These are phyloP conservation scores for Malus hybrid DNA, from an alignment of 331 rosid genomes.

Conservation along the genomic window DNA sequence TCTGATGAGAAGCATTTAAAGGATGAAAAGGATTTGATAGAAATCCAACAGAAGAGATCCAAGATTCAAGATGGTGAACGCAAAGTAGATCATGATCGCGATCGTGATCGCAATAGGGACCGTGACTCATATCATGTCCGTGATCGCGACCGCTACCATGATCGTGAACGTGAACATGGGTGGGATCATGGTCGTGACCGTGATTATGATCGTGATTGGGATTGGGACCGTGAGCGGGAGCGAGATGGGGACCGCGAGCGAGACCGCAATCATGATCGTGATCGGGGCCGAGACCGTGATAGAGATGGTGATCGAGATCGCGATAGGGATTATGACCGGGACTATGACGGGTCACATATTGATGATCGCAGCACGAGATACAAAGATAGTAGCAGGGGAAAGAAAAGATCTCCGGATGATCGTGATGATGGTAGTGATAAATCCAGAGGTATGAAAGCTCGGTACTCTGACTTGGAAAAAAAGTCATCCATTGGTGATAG, in stretches of 20 bases:
- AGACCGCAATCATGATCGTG: slow-evolving; percentile 44
- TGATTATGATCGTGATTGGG: slow-evolving; percentile 45
- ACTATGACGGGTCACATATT: slow-evolving; percentile 48
- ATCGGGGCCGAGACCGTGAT: slow-evolving; percentile 41
- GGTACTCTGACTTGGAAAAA: slow-evolving; percentile 59
- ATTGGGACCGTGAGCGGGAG: slow-evolving; percentile 38
- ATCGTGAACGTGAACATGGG: slow-evolving; percentile 36
- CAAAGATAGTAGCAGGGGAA: slow-evolving; percentile 61
- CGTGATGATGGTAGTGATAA: slow-evolving; percentile 59
- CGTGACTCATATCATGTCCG: slow-evolving; percentile 43
- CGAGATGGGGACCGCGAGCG: slow-evolving; percentile 43
- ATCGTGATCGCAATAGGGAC: slow-evolving; percentile 38
- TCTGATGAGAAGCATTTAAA: slow-evolving; percentile 59
- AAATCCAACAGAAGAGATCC: slow-evolving; percentile 56
- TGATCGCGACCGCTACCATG: slow-evolving; percentile 28
- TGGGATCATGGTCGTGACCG: slow-evolving; percentile 43
- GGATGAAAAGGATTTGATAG: slow-evolving; percentile 62
- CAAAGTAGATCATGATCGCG: slow-evolving; percentile 37
- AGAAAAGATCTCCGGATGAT: slow-evolving; percentile 68
- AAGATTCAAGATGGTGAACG: slow-evolving; percentile 60
- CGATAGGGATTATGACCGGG: slow-evolving; percentile 49
- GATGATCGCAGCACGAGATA: slow-evolving; percentile 52
- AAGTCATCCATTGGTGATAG: slow-evolving; percentile 47
- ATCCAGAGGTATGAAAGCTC: slow-evolving; percentile 47
- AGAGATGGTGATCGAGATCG: slow-evolving; percentile 48